Evolutionary conservation across 768 basidiomycete species (phyloP), one percentile per base, ranked within the genome.

Genomic region (Hemileccinum impolitum): DNA sequence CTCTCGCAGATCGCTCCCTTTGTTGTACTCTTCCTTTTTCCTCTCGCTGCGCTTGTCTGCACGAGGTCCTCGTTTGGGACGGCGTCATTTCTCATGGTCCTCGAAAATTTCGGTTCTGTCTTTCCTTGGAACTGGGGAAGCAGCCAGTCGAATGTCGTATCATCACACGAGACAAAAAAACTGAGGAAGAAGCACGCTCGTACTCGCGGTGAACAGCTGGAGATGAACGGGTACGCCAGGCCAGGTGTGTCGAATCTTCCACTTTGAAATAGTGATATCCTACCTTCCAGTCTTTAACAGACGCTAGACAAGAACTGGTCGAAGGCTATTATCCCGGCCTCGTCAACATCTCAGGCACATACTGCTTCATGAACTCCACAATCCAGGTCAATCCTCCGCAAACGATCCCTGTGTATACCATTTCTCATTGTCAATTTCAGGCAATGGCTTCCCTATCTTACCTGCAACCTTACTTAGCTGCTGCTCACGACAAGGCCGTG

Each of bases 331-430:
- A 90, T 67, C 88, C 94, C 2, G 94, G 94, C 0, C 84, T 97
- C 43, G 88, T 96, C 62, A 97, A 97, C 61, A 86, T 94, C 32
- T 94, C 93, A 9, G 94, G 94, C 11, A 95, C 93, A 44, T 90
- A 95, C 56, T 97, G 95, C 64, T 98, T 96, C 74, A 90, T 97
- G 84, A 95, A 98, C 65, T 94, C 95, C 12, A 93, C 93, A 3
- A 73, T 97, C 10, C 95, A 97, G 80, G 90, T 80, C 59, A 63
- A 64, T 61, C 56, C 43, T 26, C 14, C 14, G 25, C 41, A 44
- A 41, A 42, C 11, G 0, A 17, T 43, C 0, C 25, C 32, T 25
- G 23, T 38, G 15, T 50, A 45, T 43, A 26, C 40, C 39, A 43
- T 59, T 44, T 51, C 56, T 66, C 34, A 59, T 46, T 28, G n/a